Evolutionary conservation across 2,329 filamentous ascomycete genomes (phyloP), one percentile per base, ranked within the genome.

Genomic region (Fusarium goolgardi): DNA sequence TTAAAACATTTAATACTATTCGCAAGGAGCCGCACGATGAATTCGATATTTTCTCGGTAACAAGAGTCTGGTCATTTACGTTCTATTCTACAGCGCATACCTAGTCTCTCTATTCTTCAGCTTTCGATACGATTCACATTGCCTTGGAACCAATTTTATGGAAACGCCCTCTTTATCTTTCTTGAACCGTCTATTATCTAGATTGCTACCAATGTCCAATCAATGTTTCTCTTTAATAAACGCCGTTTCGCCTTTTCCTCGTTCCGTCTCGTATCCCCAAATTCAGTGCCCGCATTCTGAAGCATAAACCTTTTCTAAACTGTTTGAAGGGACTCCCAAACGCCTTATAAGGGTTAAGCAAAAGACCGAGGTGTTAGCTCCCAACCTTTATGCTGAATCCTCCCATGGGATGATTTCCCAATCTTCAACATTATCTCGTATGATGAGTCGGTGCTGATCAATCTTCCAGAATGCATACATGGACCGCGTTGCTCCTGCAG

Each of bases 401-500:
- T 70, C 45, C 90, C 89, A 92, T 40, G 86, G 81, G 39, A 80
- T 79, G 67, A 93, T 84, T 51, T 86, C 82, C 89, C 91, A 96
- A 44, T 80, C 83, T 67, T 83, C 77, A 37, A 85, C 87, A 20
- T 85, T 86, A 73, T 95, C 89, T 25, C 84, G 82, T 65, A 97
- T 85, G 35, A 87, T 86, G 73, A 97, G 81, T 59, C 86, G 86
- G 72, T 90, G 85, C 68, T 91, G 88, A 73, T 91, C 89, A 73
- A 94, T 92, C 61, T 83, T 83, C 85, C 91, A 91, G 84, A 79
- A 91, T 78, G 78, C 86, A 79, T 84, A 91, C 79, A 82, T 86
- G 78, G 84, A 87, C 80, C 81, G 87, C 76, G 82, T 86, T 78
- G 80, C 88, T 77, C 88, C 86, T 83, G 80, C 92, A 76, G 84